phyloP scores from a whole-genome alignment of 2,329 filamentous ascomycete species.

The Talaromyces amestolkiae region DNA sequence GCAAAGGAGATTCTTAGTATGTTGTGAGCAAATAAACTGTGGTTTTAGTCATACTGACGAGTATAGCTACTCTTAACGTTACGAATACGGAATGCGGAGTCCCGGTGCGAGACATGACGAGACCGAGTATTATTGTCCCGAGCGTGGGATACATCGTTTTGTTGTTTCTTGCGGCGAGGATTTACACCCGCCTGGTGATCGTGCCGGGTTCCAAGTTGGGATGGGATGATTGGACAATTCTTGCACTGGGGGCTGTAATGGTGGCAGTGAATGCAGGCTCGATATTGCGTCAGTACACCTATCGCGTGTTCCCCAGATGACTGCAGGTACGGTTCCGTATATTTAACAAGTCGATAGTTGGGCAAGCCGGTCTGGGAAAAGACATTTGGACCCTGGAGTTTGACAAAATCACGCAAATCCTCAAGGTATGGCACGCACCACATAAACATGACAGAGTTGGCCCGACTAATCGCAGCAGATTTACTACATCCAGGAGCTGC shows the following conservation, averaged over 20 bases:
- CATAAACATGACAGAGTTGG: neutral
- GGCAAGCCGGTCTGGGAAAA: conserved; percentile 8
- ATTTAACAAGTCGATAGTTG: neutral
- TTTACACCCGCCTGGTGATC: neutral
- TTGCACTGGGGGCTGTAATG: conserved; percentile 1
- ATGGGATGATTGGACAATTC: conserved; percentile 9
- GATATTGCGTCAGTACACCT: neutral
- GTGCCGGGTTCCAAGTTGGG: neutral
- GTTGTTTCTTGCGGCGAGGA: conserved; percentile 1
- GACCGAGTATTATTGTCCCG: neutral
- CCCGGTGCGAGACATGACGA: conserved; percentile 4
- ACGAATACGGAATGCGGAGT: conserved; percentile 11
- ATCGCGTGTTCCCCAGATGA: neutral
- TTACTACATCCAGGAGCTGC: conserved; percentile 10
- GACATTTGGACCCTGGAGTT: conserved; percentile 11
- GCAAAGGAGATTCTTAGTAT: neutral
- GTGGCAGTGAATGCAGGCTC: conserved; percentile 6
- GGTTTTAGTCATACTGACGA: neutral
- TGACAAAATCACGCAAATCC: conserved; percentile 1
- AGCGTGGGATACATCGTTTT: neutral
- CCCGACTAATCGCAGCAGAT: conserved; percentile 1
- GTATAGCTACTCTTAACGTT: neutral
- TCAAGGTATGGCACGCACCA: neutral
- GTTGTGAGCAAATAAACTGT: neutral
- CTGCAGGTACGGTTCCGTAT: neutral